Base-by-base conservation (phyloP, 805 yeast genomes). In the Ogataea ganodermae region DNA sequence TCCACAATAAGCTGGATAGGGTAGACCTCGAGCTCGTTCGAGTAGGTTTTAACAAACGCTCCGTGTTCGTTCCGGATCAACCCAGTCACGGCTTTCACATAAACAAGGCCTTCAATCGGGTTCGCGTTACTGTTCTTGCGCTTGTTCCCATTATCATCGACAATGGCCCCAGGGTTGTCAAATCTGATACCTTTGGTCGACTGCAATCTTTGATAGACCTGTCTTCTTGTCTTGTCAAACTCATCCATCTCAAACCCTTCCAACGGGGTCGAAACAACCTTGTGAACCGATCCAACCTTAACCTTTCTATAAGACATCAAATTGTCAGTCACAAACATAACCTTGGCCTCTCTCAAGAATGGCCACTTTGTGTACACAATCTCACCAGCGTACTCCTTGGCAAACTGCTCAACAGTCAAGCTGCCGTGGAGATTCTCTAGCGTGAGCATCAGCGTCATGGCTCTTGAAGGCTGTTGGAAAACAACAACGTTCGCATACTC, bases 331-430 rank as follows among this genome's bases (percentile, higher is more conserved):
- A 92, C 78, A 18, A 76, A 74, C 10, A 81, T 71, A 33, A 92
- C 81, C 59, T 78, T 81, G 8, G 90, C 85, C 68, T 92, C 97
- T 56, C 83, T 77, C 55, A 94, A 71, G 60, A 81, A 88, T n/a
- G 99, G 99, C 92, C 96, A 94, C 56, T 84, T 80, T 10, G 87
- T 79, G 62, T 83, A 91, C 2, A 87, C 85, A 42, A 81, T 67
- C 48, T 81, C 75, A 38, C 81, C 83, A 45, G 86, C 57, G 46
- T 76, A 80, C 58, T 81, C 76, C 48, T 79, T 76, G 20, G 89
- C 84, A 58, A 89, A 75, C 51, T 85, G 87, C 42, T 80, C 83
- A 23, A 80, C 67, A 4, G 85, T 69, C 30, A 79, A 60, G 32
- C 83, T 83, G 24, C 68, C 68, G 69, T 81, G 79, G 7, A 73